These are phyloP conservation scores for Leucocoprinus birnbaumii DNA, from an alignment of 768 basidiomycete genomes.

Conservation along the genomic window DNA sequence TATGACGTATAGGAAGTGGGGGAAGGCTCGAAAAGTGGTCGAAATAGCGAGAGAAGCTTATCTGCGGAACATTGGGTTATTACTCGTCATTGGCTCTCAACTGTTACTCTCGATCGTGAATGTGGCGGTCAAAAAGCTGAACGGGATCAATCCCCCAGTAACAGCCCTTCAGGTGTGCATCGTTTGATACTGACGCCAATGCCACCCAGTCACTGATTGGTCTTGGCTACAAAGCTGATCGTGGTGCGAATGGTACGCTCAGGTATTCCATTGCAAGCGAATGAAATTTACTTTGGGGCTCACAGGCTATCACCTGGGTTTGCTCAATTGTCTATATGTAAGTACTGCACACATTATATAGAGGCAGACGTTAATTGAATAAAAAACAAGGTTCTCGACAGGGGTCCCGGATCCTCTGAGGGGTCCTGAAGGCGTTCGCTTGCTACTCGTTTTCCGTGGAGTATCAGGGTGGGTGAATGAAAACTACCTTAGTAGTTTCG, in stretches of 20 bases:
- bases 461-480: constrained; percentile 51
- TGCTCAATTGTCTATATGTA: constrained; percentile 16
- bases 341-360: neutral
- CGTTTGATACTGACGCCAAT: neutral
- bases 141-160: constrained; percentile 21
- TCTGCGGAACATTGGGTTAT: constrained; percentile 16
- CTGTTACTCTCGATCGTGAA: constrained; percentile 20
- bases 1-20: neutral
- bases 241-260: constrained; percentile 15
- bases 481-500: neutral
- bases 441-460: constrained; percentile 55
- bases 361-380: neutral
- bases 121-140: constrained; percentile 19
- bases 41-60: neutral
- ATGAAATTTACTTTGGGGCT: neutral
- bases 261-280: neutral
- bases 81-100: constrained; percentile 19
- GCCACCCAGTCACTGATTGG: neutral
- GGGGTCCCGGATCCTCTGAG: constrained; percentile 51
- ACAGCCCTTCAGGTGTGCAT: constrained; percentile 19
- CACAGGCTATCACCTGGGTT: constrained; percentile 15
- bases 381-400: constrained; percentile 35
- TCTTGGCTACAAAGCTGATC: constrained; percentile 10
- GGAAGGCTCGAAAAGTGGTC: neutral
- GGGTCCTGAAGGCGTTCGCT: constrained; percentile 68